Evolutionary conservation across 352 stramenopile genomes (phyloP).

Genomic region (Plasmopara muralis): DNA sequence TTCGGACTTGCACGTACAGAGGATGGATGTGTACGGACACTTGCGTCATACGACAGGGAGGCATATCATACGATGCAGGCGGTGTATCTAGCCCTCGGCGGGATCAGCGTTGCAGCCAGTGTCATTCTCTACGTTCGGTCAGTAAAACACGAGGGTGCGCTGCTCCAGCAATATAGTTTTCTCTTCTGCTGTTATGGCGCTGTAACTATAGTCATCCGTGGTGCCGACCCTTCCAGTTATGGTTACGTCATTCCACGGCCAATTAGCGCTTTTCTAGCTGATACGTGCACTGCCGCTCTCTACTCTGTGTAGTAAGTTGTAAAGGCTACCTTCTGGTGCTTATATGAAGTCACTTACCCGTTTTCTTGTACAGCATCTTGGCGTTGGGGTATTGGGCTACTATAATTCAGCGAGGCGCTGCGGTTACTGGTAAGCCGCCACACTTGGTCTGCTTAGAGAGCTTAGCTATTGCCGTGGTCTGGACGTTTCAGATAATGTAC

Average conservation of each 20-base stretch:
- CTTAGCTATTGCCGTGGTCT: constrained; percentile 29
- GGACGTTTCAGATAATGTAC: constrained; percentile 38
- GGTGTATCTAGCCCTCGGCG: constrained; percentile 26
- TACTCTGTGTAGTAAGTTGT: constrained; percentile 47
- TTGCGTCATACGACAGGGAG: constrained; percentile 24
- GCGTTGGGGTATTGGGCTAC: constrained; percentile 42
- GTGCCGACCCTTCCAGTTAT: constrained; percentile 37
- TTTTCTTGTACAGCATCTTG: constrained; percentile 26
- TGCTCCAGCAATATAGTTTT: constrained; percentile 41
- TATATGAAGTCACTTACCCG: background rate
- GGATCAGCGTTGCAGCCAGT: constrained; percentile 22
- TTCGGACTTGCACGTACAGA: constrained; percentile 26
- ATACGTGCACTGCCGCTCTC: constrained; percentile 41
- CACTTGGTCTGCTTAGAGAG: constrained; percentile 30
- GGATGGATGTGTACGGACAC: constrained; percentile 25
- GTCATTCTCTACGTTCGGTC: constrained; percentile 33
- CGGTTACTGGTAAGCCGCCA: constrained; percentile 24
- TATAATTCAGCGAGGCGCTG: constrained; percentile 35
- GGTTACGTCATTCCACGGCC: constrained; percentile 33
- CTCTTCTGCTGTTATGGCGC: constrained; percentile 39
- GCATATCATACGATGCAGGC: constrained; percentile 29
- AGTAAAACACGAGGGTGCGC: constrained; percentile 27
- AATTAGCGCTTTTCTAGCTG: constrained; percentile 32
- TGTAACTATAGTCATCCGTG: constrained; percentile 36
- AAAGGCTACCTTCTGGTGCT: background rate